Conservation (phyloP, 441 rosid species). For the Populus hybrid region DNA sequence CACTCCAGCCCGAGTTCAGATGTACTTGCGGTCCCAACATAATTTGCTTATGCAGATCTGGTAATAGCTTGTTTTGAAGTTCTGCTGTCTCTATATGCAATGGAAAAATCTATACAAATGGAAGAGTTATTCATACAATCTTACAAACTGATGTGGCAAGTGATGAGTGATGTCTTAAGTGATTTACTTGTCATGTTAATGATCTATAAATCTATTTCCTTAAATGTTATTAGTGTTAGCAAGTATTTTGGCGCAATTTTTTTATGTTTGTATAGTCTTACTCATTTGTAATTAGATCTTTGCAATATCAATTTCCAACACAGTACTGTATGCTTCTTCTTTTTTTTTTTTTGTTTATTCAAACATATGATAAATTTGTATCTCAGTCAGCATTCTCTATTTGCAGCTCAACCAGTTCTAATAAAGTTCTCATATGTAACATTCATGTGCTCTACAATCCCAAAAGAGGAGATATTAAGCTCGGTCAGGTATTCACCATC, state of each 20-base stretch:
- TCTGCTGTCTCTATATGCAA: background rate
- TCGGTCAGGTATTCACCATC: conserved; percentile 73
- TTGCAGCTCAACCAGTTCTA: conserved; percentile 51
- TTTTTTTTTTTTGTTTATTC: background rate
- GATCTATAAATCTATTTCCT: background rate
- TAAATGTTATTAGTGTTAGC: background rate
- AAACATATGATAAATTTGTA: conserved; percentile 1
- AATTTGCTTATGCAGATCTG: background rate
- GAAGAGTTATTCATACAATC: background rate
- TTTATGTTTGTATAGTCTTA: background rate
- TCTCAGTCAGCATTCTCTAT: conserved; percentile 18
- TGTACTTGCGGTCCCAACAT: background rate
- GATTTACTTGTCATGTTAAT: background rate
- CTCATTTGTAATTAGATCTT: background rate
- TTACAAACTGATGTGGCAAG: background rate
- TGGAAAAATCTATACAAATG: background rate
- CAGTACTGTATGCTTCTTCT: background rate
- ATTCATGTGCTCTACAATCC: conserved; percentile 97
- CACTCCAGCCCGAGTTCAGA: background rate
- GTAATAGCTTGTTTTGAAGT: background rate
- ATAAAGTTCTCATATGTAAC: conserved; percentile 75
- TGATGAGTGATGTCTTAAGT: background rate
- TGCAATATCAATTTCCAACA: background rate
- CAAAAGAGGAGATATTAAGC: conserved; percentile 91
- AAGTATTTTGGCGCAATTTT: background rate